phyloP scores from a whole-genome alignment of 176 grass and related monocot species.

The Saccharum officinarum region DNA sequence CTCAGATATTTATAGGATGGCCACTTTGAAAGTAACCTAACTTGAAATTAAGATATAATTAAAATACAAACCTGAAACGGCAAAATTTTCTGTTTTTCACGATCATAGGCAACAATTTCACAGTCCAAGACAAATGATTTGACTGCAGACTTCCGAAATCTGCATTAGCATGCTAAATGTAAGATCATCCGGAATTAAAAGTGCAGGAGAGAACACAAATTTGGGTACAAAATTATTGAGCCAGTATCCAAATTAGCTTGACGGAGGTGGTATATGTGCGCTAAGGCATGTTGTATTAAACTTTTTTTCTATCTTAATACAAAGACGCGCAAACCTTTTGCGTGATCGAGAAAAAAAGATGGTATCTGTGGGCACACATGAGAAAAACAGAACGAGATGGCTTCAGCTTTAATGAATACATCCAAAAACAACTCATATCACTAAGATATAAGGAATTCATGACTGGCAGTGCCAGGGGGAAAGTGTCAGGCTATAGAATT shows the following conservation, averaged over 20 bases:
- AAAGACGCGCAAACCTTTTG: too few species aligned
- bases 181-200: constrained; percentile 14
- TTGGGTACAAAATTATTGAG: not conserved
- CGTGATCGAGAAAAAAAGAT: not conserved
- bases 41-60: constrained; percentile 24
- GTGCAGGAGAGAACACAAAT: not conserved
- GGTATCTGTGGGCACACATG: not conserved
- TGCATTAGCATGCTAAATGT: constrained; percentile 50
- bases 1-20: not conserved
- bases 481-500: not conserved
- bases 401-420: not conserved
- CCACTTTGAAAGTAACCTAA: constrained; percentile 10
- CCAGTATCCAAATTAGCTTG: constrained; percentile 6
- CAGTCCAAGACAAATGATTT: constrained; percentile 97
- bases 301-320: too few species aligned
- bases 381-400: not conserved
- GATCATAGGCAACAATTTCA: constrained; percentile 94
- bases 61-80: constrained; percentile 90
- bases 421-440: constrained; percentile 11
- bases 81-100: constrained; percentile 83
- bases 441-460: not conserved
- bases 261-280: not conserved
- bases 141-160: constrained; percentile 78
- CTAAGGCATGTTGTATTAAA: too few species aligned
- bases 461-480: not conserved